A percentile compares a stretch with the other conserved stretches of the same genome.
Evolutionary conservation across 2,329 filamentous ascomycete genomes (phyloP).

Genomic region (Neonectria neomacrospora): DNA sequence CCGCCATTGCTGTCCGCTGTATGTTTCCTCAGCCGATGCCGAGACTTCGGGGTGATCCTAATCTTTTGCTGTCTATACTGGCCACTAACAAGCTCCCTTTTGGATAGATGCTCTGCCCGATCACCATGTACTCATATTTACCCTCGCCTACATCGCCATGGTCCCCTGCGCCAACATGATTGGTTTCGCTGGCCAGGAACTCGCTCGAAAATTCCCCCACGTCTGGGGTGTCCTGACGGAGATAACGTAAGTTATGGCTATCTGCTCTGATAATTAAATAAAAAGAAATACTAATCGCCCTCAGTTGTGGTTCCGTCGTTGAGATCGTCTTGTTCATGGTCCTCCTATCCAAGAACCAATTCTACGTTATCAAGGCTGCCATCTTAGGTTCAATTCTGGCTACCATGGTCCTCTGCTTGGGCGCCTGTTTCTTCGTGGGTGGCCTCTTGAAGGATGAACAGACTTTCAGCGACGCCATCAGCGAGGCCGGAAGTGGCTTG

Average conservation of each 20-base stretch:
- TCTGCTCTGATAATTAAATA: background rate
- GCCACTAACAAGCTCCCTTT: constrained; percentile 17
- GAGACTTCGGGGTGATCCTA: background rate
- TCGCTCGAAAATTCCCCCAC: constrained; percentile 81
- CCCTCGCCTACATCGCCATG: constrained; percentile 62
- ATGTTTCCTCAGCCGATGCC: constrained; percentile 23
- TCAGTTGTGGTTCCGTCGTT: constrained; percentile 75
- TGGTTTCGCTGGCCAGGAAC: constrained; percentile 69
- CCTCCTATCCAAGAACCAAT: constrained; percentile 66
- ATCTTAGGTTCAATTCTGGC: constrained; percentile 86
- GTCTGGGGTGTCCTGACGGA: constrained; percentile 73
- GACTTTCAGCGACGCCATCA: constrained; percentile 78
- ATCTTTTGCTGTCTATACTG: background rate
- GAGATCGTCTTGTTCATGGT: constrained; percentile 88
- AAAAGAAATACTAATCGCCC: constrained; percentile 17
- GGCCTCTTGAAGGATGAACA: constrained; percentile 76
- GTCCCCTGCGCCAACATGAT: constrained; percentile 63
- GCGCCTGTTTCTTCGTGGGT: constrained; percentile 82
- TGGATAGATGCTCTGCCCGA: constrained; percentile 49
- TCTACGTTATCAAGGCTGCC: constrained; percentile 82
- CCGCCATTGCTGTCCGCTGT: constrained; percentile 58
- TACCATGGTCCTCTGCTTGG: constrained; percentile 83
- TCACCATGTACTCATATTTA: constrained; percentile 58
- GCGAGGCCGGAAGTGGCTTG: constrained; percentile 81
- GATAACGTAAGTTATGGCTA: constrained; percentile 58